Evolutionary conservation across 2,329 filamentous ascomycete genomes (phyloP), one percentile per base, ranked within the genome.

Genomic region (Aspergillus awamori): DNA sequence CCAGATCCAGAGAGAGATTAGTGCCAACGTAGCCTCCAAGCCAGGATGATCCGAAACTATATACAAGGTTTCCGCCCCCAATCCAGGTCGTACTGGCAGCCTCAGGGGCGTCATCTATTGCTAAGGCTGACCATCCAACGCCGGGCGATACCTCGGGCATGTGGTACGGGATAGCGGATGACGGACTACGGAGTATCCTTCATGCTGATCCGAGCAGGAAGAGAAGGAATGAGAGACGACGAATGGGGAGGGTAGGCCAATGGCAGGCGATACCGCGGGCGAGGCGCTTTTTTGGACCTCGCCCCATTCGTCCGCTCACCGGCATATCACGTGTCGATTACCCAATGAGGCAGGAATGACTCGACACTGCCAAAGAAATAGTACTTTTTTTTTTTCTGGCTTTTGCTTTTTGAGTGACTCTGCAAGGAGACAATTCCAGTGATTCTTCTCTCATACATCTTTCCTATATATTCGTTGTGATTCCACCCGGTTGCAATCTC

Each of bases 311-410:
- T 53, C 22, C 15, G 20, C 58, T 70, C 67, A 71, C 68, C 69
- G 68, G 11, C 11, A 64, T 58, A 68, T 73, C 71, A 73, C 71
- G 71, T 73, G 47, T 4, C 70, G 13, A 4, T 45, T 22, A 24
- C 20, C 20, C 51, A 30, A 41, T 53, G 51, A 33, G 51, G 28
- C 8, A 24, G 24, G 30, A 11, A 41, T 53, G 49, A 51, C 24
- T 30, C 51, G 47, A 51, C 47, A n/a, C 24, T 10, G 26, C 26
- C 24, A 15, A 28, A 30, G 28, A 13, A 36, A 36, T 36, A 13
- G 33, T 36, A 36, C 33, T 36, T 36, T 36, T 36, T 26, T 26
- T 30, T 15, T 36, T 36, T 6, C 10, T 13, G 11, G 33, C 33
- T 13, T 36, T 36, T 36, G 33, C 33, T 36, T 36, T 36, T 36